Conservation (phyloP, 805 yeast genomes). For the Spathaspora passalidarum region DNA sequence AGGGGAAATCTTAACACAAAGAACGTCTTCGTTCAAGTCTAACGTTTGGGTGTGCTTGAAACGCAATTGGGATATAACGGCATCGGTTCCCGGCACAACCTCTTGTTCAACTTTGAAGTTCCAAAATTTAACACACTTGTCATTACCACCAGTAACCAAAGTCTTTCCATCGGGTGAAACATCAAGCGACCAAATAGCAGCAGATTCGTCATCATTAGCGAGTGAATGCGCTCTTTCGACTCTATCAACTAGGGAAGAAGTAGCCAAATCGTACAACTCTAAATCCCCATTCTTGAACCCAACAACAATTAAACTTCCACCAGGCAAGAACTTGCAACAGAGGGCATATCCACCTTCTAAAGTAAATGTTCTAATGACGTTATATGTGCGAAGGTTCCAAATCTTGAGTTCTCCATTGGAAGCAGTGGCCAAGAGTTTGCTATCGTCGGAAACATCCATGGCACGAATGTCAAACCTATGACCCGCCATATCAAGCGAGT, state of each 20-base stretch:
- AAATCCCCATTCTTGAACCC: conserved; percentile 88
- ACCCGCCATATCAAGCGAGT: conserved; percentile 72
- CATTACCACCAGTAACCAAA: conserved; percentile 91
- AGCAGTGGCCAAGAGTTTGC: conserved; percentile 79
- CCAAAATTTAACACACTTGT: conserved; percentile 89
- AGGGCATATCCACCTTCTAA: conserved; percentile 82
- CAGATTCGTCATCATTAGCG: conserved; percentile 35
- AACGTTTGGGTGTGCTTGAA: conserved; percentile 75
- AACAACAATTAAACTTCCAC: conserved; percentile 80
- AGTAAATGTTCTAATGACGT: conserved; percentile 75
- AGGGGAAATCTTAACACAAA: conserved; percentile 76
- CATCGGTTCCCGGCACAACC: conserved; percentile 64
- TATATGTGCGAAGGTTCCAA: conserved; percentile 74
- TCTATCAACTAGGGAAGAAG: conserved; percentile 68
- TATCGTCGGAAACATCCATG: conserved; percentile 83
- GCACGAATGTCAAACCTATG: conserved; percentile 89
- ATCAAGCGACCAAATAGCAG: conserved; percentile 89
- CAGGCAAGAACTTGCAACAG: conserved; percentile 80
- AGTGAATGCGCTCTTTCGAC: conserved; percentile 66
- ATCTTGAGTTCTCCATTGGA: conserved; percentile 86
- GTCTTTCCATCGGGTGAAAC: conserved; percentile 81
- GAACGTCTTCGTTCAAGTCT: conserved; percentile 82
- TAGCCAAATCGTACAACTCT: conserved; percentile 81
- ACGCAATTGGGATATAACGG: conserved; percentile 50
- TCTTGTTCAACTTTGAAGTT: conserved; percentile 66